phyloP scores from a whole-genome alignment of 2,329 filamentous ascomycete genomes.

The Huntiella decipiens region DNA sequence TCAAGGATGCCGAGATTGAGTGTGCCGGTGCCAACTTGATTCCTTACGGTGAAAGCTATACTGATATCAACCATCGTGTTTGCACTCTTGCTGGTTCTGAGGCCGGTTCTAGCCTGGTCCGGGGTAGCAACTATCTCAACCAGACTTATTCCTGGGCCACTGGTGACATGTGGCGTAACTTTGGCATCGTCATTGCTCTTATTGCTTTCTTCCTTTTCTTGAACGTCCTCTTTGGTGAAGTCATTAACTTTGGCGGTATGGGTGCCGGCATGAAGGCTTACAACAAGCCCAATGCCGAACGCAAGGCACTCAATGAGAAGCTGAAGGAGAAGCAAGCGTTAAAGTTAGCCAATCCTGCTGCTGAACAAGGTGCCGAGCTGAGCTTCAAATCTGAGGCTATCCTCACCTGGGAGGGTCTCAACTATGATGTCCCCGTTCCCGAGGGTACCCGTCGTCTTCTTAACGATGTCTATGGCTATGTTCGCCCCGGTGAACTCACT shows the following conservation, averaged over 20 bases:
- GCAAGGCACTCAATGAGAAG: conserved; percentile 43
- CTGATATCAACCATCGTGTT: conserved; percentile 53
- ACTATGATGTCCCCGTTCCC: conserved; percentile 50
- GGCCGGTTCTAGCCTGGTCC: conserved; percentile 43
- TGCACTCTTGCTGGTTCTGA: conserved; percentile 61
- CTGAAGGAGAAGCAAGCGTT: conserved; percentile 39
- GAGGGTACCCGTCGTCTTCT: conserved; percentile 37
- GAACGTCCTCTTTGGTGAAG: conserved; percentile 63
- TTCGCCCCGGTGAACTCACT: conserved; percentile 57
- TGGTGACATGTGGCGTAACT: conserved; percentile 61
- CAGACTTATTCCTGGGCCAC: conserved; percentile 48
- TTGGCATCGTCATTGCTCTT: conserved; percentile 59
- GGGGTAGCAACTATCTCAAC: conserved; percentile 50
- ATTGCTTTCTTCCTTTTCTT: conserved; percentile 57
- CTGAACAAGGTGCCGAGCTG: conserved; percentile 28
- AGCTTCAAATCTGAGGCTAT: conserved; percentile 42
- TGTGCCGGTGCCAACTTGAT: conserved; percentile 52
- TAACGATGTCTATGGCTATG: conserved; percentile 43
- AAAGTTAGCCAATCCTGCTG: conserved; percentile 24
- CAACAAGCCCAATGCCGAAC: conserved; percentile 53
- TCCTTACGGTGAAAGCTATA: conserved; percentile 51
- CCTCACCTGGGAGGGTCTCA: conserved; percentile 75
- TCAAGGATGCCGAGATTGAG: conserved; percentile 45
- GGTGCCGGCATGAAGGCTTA: conserved; percentile 67
- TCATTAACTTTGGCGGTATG: conserved; percentile 51